phyloP scores from a whole-genome alignment of 306 rosid species.

The Ochetophila trinervis region DNA sequence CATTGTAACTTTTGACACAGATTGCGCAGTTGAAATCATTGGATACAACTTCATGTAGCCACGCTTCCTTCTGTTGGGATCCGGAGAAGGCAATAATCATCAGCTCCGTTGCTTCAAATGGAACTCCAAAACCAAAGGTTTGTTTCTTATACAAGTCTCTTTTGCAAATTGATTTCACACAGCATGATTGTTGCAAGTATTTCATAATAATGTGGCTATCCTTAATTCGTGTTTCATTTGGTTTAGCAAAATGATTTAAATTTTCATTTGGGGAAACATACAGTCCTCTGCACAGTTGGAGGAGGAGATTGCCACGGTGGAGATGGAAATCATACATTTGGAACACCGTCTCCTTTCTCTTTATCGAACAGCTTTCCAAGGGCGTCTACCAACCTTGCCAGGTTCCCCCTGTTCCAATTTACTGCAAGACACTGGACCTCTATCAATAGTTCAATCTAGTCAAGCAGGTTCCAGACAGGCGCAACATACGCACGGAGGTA shows the following conservation, averaged over 20 bases:
- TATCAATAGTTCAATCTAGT: no score
- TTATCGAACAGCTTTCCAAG: conserved; percentile 32
- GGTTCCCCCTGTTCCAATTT: conserved; percentile 11
- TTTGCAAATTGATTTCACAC: neutral
- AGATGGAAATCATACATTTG: conserved; percentile 28
- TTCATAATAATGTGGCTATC: neutral
- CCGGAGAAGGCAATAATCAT: conserved; percentile 10
- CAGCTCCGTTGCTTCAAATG: conserved; percentile 18
- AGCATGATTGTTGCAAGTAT: neutral
- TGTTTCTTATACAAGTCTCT: neutral
- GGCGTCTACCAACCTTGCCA: conserved; percentile 10
- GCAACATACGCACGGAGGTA: conserved; percentile 4
- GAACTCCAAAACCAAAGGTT: conserved; percentile 24
- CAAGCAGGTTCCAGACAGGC: conserved; percentile 15
- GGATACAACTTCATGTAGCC: conserved; percentile 3
- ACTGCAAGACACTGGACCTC: neutral
- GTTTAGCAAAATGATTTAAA: neutral
- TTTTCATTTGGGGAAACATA: neutral
- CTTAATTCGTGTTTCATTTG: no score
- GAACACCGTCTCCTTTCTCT: conserved; percentile 40
- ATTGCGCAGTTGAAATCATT: conserved; percentile 7
- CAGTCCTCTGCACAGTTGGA: conserved; percentile 25
- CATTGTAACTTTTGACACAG: neutral
- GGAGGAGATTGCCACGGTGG: conserved; percentile 32
- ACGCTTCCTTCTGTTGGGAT: conserved; percentile 24